These are phyloP conservation scores for Oryza officinalis DNA, from an alignment of 176 grass and related monocot species.

Conservation along the genomic window DNA sequence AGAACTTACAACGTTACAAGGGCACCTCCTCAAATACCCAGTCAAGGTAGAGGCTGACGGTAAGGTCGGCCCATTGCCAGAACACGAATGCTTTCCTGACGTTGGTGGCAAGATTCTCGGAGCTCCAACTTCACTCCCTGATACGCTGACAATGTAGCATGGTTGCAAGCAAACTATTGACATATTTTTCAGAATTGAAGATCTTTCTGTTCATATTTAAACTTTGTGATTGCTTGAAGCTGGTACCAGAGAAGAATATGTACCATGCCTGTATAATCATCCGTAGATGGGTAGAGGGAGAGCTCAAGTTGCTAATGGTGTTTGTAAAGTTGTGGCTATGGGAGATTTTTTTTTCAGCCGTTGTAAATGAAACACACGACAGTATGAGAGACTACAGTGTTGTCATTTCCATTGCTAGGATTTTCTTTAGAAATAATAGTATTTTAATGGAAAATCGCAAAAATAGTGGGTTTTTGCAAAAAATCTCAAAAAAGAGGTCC, in stretches of 20 bases:
- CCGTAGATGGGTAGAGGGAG: background rate
- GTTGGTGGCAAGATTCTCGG: conserved; percentile 82
- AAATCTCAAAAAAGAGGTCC: too few relatives aligned
- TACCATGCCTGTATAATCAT: conserved; percentile 25
- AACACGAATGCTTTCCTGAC: conserved; percentile 81
- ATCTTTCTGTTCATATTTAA: background rate
- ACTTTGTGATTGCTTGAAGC: conserved; percentile 6
- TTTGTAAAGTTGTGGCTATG: background rate
- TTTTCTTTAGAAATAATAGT: too few relatives aligned
- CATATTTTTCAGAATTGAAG: background rate
- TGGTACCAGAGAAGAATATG: background rate
- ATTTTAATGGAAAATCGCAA: too few relatives aligned
- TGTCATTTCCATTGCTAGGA: conserved; percentile 2
- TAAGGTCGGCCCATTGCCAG: conserved; percentile 45
- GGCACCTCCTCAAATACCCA: conserved; percentile 86
- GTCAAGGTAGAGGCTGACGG: conserved; percentile 75
- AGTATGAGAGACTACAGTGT: background rate
- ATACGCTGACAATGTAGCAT: conserved; percentile 73
- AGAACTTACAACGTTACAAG: conserved; percentile 54
- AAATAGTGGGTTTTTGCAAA: too few relatives aligned
- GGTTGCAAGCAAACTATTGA: background rate
- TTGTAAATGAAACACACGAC: conserved; percentile 36
- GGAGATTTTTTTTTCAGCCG: background rate
- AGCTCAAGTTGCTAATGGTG: background rate
- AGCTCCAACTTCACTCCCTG: conserved; percentile 67